Evolutionary conservation across 108 stramenopile genomes (phyloP).

Genomic region (Nitzschia putrida): DNA sequence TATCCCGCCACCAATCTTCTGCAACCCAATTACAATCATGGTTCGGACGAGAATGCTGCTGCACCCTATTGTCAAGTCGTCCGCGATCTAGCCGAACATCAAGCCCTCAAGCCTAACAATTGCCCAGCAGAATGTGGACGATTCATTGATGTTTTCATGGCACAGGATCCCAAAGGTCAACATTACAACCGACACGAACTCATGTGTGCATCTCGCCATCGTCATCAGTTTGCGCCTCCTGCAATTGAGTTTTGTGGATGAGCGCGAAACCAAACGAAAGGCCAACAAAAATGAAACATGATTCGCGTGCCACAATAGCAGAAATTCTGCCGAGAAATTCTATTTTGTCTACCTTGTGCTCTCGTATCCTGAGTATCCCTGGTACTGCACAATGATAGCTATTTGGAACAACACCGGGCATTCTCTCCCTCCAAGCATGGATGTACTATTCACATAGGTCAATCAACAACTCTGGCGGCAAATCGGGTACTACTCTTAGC

Average conservation of each 20-base stretch:
- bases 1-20: too few species aligned
- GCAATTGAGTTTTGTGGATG: conserved; percentile 35
- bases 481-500: too few species aligned
- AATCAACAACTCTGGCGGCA: too few species aligned
- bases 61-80: conserved; percentile 26
- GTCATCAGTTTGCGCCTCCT: conserved; percentile 28
- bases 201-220: conserved; percentile 23
- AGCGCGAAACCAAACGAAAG: conserved; percentile 3
- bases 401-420: too few species aligned
- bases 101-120: conserved; percentile 14
- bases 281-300: not conserved
- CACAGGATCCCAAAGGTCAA: conserved; percentile 4
- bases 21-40: not conserved
- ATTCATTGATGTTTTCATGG: conserved; percentile 29
- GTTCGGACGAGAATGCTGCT: not conserved
- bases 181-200: conserved; percentile 24
- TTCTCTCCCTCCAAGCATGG: too few species aligned
- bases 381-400: too few species aligned
- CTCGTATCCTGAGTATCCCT: too few species aligned
- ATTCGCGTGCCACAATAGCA: not conserved
- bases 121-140: conserved; percentile 34
- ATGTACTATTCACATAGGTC: too few species aligned
- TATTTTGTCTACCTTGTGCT: too few species aligned
- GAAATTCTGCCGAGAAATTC: too few species aligned
- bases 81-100: conserved; percentile 25